These are phyloP conservation scores for Choiromyces venosus DNA, from an alignment of 495 filamentous ascomycete species.

Conservation along the genomic window DNA sequence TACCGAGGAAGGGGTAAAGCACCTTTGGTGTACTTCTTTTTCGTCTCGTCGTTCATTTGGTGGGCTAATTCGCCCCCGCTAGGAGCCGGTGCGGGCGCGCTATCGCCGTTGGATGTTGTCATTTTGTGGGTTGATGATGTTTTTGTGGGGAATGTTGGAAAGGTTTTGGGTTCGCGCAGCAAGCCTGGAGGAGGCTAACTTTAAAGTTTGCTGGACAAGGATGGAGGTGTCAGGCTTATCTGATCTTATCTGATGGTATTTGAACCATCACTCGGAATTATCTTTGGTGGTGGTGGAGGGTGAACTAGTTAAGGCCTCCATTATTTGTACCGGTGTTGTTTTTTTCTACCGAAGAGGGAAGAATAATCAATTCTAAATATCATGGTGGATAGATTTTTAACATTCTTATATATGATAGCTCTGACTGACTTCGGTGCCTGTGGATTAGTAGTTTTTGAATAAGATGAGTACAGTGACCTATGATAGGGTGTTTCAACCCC, in stretches of 20 bases:
- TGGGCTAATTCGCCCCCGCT: conserved; percentile 22
- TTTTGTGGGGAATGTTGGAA: not conserved
- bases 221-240: not conserved
- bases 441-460: too few relatives aligned
- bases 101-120: not conserved
- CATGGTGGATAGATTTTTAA: too few relatives aligned
- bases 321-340: too few relatives aligned
- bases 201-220: not conserved
- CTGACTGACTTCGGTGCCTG: too few relatives aligned
- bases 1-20: conserved; percentile 17
- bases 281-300: not conserved
- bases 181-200: too few relatives aligned
- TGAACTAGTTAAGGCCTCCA: too few relatives aligned
- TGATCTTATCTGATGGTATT: not conserved
- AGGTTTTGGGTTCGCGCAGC: not conserved
- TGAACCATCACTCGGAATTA: not conserved
- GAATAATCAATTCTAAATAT: too few relatives aligned
- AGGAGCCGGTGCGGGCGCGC: not conserved
- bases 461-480: too few relatives aligned
- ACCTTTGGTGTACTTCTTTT: conserved; percentile 86
- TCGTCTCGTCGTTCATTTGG: conserved; percentile 80
- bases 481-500: too few relatives aligned
- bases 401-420: too few relatives aligned
- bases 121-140: not conserved
- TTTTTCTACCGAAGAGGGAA: too few relatives aligned